Evolutionary conservation across 2,329 filamentous ascomycete genomes (phyloP).

Genomic region (Davidsoniella neocaledoniae): DNA sequence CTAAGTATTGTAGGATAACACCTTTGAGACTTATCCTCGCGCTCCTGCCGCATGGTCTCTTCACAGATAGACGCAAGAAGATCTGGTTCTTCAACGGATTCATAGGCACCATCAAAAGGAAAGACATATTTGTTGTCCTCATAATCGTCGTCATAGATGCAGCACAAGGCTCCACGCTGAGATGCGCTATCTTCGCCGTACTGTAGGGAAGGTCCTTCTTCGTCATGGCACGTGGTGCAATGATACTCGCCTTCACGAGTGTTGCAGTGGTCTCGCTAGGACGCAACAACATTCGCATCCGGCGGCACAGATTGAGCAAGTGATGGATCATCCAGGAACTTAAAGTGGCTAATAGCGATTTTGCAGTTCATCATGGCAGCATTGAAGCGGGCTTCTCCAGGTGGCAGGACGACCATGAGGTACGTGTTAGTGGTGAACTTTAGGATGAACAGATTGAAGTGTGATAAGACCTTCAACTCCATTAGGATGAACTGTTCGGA

Average conservation of each 20-base stretch:
- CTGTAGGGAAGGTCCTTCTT: background rate
- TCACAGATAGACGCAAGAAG: no score
- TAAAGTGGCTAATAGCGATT: constrained; percentile 70
- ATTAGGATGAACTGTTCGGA: constrained; percentile 68
- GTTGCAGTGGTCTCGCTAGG: constrained; percentile 11
- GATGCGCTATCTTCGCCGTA: background rate
- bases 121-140: no score
- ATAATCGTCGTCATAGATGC: no score
- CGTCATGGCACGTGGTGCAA: background rate
- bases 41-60: no score
- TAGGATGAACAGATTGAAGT: constrained; percentile 86
- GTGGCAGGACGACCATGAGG: constrained; percentile 78
- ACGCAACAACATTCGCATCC: constrained; percentile 6
- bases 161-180: background rate
- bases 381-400: constrained; percentile 83
- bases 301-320: constrained; percentile 2
- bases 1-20: no score
- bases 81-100: no score
- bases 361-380: constrained; percentile 79
- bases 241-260: background rate
- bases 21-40: no score
- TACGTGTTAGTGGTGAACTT: constrained; percentile 97
- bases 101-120: no score
- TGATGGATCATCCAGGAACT: constrained; percentile 38
- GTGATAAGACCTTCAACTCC: constrained; percentile 58